Base-by-base conservation (phyloP, 768 basidiomycete species). In the Asterophora parasitica region DNA sequence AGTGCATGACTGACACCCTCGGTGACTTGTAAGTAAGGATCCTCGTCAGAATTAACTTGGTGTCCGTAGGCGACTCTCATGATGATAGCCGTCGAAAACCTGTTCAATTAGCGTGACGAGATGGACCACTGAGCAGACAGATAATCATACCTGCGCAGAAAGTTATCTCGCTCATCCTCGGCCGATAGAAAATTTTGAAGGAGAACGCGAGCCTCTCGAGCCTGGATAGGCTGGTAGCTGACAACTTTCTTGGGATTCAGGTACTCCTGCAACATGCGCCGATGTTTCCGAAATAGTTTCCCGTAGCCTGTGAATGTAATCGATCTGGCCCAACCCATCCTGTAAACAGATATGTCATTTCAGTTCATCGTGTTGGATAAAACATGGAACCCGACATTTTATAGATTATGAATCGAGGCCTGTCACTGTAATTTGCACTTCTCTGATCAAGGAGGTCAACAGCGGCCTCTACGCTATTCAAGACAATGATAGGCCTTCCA, bases 11-110 rank as follows among this genome's bases (percentile, higher is more conserved):
- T 51, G 12, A 64, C 61, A 12, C 58, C 50, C 30, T 73, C 64
- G 6, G 65, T 68, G 3, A 68, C 51, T 4, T 56, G 33, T 16
- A 78, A 56, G 42, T 69, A 64, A 3, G 63, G 63, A 46, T 78
- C 73, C 4, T 69, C 63, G 30, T 56, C 48, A 3, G 59, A 58
- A 6, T 52, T 49, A 27, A 70, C 53, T 7, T 55, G 51, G 28
- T 68, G 61, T 3, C 72, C 71, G 44, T 66, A 69, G 1, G 66
- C 56, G 6, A 62, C 39, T 17, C 48, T 46, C 53, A 65, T 59
- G 28, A 64, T 63, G 8, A 56, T 57, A 4, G 53, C 51, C 3
- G 44, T 51, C 20, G 40, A 54, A 49, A n/a, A n/a, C n/a, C n/a
- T n/a, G n/a, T n/a, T n/a, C n/a, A n/a, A n/a, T n/a, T n/a, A n/a